phyloP scores from a whole-genome alignment of 768 basidiomycete species.

The Harrya chromipes region DNA sequence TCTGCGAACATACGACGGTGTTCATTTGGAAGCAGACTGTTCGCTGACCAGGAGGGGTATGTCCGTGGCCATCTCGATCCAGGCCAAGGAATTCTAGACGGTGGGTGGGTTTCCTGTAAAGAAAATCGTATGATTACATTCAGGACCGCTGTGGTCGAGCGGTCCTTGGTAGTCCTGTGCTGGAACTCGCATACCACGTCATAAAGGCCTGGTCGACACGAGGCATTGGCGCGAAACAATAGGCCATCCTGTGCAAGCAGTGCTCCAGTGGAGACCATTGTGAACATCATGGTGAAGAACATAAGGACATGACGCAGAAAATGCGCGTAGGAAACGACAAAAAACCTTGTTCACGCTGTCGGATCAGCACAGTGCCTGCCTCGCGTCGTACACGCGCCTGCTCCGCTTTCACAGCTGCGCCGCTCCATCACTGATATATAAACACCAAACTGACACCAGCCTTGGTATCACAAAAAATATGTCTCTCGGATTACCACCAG shows the following conservation, averaged over 20 bases:
- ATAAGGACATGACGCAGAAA: too few species aligned
- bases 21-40: slow-evolving; percentile 25
- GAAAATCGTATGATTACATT: neutral
- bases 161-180: neutral
- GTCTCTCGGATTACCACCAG: slow-evolving; percentile 55
- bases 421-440: slow-evolving; percentile 1
- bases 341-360: too few species aligned
- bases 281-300: too few species aligned
- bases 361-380: neutral
- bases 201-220: neutral
- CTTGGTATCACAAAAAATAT: slow-evolving; percentile 3
- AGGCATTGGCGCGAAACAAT: neutral
- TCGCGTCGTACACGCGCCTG: slow-evolving; percentile 6
- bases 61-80: slow-evolving; percentile 16
- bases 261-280: too few species aligned
- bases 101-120: slow-evolving; percentile 3
- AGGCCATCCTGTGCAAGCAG: slow-evolving; percentile 12
- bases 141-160: neutral
- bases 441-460: neutral
- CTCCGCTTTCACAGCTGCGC: neutral
- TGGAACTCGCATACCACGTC: too few species aligned
- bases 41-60: neutral
- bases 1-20: neutral
- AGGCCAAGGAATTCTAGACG: neutral
- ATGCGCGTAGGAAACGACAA: too few species aligned